Evolutionary conservation across 2,329 filamentous ascomycete genomes (phyloP), one percentile per base, ranked within the genome.

Genomic region (Bimuria novae-zelandiae): DNA sequence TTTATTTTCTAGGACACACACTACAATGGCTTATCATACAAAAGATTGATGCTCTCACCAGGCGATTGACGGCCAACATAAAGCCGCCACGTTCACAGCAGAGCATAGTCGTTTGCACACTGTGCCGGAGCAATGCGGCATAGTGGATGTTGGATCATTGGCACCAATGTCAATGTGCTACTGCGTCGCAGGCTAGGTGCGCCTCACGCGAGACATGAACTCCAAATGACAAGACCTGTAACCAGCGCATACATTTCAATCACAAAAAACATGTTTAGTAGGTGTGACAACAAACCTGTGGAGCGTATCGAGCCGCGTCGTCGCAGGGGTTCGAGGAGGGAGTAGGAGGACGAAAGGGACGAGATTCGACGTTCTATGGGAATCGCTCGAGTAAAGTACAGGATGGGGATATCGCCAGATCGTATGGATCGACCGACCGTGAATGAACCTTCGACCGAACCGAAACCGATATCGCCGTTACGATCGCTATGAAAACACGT

Each of bases 311-410:
- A 36, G 21, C 49, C 50, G 50, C 16, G 16, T 43, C 48, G 48
- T 39, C 48, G 48, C 40, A 44, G 32, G 48, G 32, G 19, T 35
- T 45, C 45, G 46, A 22, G 36, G 46, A 40, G 46, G 46, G 27
- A 40, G 19, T 45, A 51, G 56, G 55, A 56, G 58, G 52, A 49
- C 59, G 60, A 56, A 54, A 56, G 55, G 58, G 52, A 49, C 59
- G 60, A 57, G 51, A 56, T 65, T 69, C 65, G 65, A 63, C 55
- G 64, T 65, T 60, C 65, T 67, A 71, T 60, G 49, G 50, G 59
- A 60, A 62, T 69, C 68, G 68, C 61, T 64, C 70, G 68, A 60
- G 65, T 71, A 73, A 68, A 70, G 68, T 72, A 73, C 69, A 73
- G 58, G 60, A 60, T 54, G 61, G 58, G 57, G 57, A 59, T 56